A percentile compares a stretch with the other conserved stretches of the same genome.
Conservation (phyloP, 495 filamentous ascomycete genomes). For the Pyrenopolyporus hunteri region DNA sequence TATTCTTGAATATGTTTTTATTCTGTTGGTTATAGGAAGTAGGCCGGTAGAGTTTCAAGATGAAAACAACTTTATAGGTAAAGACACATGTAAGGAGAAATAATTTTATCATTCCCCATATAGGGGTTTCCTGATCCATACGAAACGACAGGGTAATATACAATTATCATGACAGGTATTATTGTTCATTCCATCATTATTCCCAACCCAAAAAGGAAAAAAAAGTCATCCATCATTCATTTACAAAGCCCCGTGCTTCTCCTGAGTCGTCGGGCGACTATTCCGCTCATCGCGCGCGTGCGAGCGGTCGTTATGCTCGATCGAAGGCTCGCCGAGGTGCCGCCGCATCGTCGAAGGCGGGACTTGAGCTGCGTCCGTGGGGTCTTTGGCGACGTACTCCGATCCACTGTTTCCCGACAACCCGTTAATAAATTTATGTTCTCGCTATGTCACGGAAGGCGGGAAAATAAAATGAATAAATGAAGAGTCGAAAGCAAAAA, state of each 20-base stretch:
- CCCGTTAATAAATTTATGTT: conserved; percentile 18
- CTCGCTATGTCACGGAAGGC: too few species aligned
- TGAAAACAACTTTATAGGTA: too few species aligned
- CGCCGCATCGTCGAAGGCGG: conserved; percentile 52
- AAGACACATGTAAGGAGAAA: neutral
- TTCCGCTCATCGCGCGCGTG: conserved; percentile 49
- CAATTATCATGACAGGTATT: neutral
- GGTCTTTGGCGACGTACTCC: conserved; percentile 40
- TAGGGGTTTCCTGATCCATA: neutral
- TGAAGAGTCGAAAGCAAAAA: neutral
- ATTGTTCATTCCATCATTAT: conserved; percentile 20
- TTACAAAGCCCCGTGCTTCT: conserved; percentile 49
- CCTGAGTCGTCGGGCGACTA: conserved; percentile 47
- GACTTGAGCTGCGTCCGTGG: conserved; percentile 55
- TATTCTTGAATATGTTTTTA: too few species aligned
- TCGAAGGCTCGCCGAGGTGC: conserved; percentile 46
- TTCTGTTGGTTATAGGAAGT: too few species aligned
- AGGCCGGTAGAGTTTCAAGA: too few species aligned
- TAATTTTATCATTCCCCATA: neutral
- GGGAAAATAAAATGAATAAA: neutral
- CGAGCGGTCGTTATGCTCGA: conserved; percentile 46
- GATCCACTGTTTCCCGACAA: conserved; percentile 5
- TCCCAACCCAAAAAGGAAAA: neutral
- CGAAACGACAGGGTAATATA: neutral
- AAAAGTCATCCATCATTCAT: neutral